phyloP scores from a whole-genome alignment of 139 green algal genomes.

The Microglena sp. region DNA sequence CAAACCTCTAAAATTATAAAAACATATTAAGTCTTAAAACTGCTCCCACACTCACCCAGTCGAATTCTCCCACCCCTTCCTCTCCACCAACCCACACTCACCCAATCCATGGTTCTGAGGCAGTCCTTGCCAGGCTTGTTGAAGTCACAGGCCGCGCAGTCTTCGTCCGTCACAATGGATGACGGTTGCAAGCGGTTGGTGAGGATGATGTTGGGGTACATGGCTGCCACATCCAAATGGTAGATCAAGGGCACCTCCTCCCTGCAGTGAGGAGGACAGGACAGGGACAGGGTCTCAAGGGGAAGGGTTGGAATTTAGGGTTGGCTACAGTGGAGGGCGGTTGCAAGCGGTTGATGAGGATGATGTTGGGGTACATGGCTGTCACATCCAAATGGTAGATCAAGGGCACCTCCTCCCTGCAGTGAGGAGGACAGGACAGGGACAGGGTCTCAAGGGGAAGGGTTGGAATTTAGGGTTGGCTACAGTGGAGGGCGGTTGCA shows the following conservation, averaged over 20 bases:
- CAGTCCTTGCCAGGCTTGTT: constrained; percentile 91
- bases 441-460: too few relatives aligned
- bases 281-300: not conserved
- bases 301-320: not conserved
- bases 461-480: too few relatives aligned
- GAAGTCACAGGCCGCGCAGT: constrained; percentile 94
- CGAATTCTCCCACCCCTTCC: too few relatives aligned
- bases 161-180: constrained; percentile 76
- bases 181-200: constrained; percentile 85
- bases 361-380: constrained; percentile 69
- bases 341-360: constrained; percentile 91
- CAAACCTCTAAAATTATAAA: too few relatives aligned
- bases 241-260: constrained; percentile 91
- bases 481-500: too few relatives aligned
- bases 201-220: constrained; percentile 99
- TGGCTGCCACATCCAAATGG: constrained; percentile 95
- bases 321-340: constrained; percentile 72
- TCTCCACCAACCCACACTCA: constrained; percentile 17
- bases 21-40: too few relatives aligned
- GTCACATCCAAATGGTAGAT: constrained; percentile 33
- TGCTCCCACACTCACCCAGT: too few relatives aligned
- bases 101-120: constrained; percentile 90
- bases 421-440: not conserved
- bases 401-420: constrained; percentile 74
- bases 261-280: constrained; percentile 19